Conservation (phyloP, 2,329 filamentous ascomycete genomes). For the Alternaria rosae region DNA sequence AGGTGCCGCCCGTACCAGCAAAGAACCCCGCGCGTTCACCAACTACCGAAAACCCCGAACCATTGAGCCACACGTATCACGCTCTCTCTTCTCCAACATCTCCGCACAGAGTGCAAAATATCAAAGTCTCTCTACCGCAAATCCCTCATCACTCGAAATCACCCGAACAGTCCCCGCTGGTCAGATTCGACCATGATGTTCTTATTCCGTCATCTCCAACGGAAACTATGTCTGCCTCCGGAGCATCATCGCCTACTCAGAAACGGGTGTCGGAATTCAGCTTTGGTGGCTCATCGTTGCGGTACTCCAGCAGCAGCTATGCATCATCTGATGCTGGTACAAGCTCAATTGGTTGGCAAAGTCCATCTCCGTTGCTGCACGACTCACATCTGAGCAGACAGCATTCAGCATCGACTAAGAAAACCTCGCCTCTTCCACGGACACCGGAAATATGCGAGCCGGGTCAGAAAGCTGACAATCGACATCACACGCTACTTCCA, state of each 20-base stretch:
- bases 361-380: conserved; percentile 11
- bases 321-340: conserved; percentile 76
- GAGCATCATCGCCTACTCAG: conserved; percentile 17
- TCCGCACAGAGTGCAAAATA: conserved; percentile 6
- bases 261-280: conserved; percentile 40
- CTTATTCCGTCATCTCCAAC: conserved; percentile 18
- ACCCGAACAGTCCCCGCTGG: conserved; percentile 8
- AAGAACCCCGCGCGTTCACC: conserved; percentile 29
- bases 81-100: background rate
- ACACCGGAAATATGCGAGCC: conserved; percentile 28
- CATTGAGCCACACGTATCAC: background rate
- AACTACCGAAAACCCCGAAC: conserved; percentile 10
- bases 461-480: conserved; percentile 15
- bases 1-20: conserved; percentile 20
- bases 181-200: background rate
- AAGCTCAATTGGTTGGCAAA: conserved; percentile 24
- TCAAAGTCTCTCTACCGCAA: conserved; percentile 7
- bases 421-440: conserved; percentile 14
- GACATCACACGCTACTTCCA: conserved; percentile 29
- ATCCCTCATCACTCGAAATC: conserved; percentile 10
- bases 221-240: conserved; percentile 6
- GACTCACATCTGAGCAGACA: conserved; percentile 20
- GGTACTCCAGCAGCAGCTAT: conserved; percentile 80
- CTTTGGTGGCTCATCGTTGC: conserved; percentile 78
- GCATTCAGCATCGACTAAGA: conserved; percentile 20